phyloP scores from a whole-genome alignment of 179 eudicot species.

The Beta macrorhiza region DNA sequence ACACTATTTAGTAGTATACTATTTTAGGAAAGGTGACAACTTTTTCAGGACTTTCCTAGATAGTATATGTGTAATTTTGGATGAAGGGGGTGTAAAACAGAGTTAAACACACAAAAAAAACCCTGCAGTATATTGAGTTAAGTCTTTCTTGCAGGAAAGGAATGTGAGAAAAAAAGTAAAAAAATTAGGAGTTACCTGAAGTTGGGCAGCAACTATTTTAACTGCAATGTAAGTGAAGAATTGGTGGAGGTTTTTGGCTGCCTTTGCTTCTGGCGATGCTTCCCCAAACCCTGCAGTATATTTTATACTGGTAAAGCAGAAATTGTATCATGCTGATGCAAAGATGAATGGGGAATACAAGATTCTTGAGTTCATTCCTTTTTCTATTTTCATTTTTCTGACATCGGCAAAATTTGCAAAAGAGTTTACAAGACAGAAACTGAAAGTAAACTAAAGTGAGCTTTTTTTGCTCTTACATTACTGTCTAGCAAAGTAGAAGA shows the following conservation, averaged over 20 bases:
- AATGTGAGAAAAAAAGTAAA: background rate
- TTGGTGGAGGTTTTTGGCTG: slow-evolving; percentile 75
- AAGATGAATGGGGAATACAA: background rate
- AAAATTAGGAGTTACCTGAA: slow-evolving; percentile 52
- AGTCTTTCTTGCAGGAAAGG: background rate
- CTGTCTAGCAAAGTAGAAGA: too few species aligned
- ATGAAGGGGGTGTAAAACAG: background rate
- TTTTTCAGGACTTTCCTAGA: background rate
- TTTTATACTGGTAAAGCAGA: too few species aligned
- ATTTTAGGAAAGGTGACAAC: background rate
- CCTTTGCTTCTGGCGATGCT: slow-evolving; percentile 89
- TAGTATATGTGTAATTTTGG: too few species aligned
- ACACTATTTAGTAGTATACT: too few species aligned
- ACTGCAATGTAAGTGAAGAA: slow-evolving; percentile 87
- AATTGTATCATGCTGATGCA: background rate
- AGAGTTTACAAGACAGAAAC: too few species aligned
- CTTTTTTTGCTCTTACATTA: too few species aligned
- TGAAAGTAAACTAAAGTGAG: too few species aligned
- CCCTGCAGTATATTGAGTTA: too few species aligned
- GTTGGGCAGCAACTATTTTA: slow-evolving; percentile 76
- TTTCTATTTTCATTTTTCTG: too few species aligned
- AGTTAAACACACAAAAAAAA: too few species aligned
- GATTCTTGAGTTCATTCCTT: background rate
- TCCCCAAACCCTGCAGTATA: slow-evolving; percentile 71
- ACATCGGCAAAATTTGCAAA: too few species aligned